Evolutionary conservation across 345 rosid species (phyloP), one percentile per base, ranked within the genome.

Genomic region (Limnanthes douglasii): DNA sequence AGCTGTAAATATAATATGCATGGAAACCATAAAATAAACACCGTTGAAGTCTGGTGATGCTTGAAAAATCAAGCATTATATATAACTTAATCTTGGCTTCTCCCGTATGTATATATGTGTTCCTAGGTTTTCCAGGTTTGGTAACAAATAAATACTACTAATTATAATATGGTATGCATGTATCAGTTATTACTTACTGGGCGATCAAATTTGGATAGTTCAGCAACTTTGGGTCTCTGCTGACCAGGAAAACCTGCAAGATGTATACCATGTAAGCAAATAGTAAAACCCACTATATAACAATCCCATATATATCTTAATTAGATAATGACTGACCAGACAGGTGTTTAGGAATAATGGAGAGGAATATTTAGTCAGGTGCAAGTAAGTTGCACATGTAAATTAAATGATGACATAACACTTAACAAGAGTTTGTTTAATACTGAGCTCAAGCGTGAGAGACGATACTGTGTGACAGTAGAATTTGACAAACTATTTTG

Each of bases 121-220:
- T 31, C 15, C 16, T 16, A 31, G 34, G 34, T 25, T 25, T 3
- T 25, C 19, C 23, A n/a, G n/a, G n/a, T n/a, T n/a, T n/a, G n/a
- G n/a, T n/a, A n/a, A n/a, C n/a, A n/a, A n/a, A n/a, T n/a, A n/a
- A n/a, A n/a, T n/a, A n/a, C n/a, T n/a, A n/a, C n/a, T n/a, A n/a
- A n/a, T n/a, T n/a, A n/a, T n/a, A n/a, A n/a, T n/a, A n/a, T n/a
- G n/a, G n/a, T n/a, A n/a, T n/a, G n/a, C 8, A 19, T 6, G 15
- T 6, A 24, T 6, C 2, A 28, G 7, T 16, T 37, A 5, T 34
- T 36, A 66, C 84, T 65, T 53, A 78, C 84, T n/a, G 84, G 77
- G 35, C 77, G 72, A 18, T 84, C 77, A 59, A 73, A 74, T 52
- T 66, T 78, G 23, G 90, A 66, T 44, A 78, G 34, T 32, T 74